Evolutionary conservation across 163 green algal genomes (phyloP), one percentile per base, ranked within the genome.

Genomic region (Chlorella variabilis): DNA sequence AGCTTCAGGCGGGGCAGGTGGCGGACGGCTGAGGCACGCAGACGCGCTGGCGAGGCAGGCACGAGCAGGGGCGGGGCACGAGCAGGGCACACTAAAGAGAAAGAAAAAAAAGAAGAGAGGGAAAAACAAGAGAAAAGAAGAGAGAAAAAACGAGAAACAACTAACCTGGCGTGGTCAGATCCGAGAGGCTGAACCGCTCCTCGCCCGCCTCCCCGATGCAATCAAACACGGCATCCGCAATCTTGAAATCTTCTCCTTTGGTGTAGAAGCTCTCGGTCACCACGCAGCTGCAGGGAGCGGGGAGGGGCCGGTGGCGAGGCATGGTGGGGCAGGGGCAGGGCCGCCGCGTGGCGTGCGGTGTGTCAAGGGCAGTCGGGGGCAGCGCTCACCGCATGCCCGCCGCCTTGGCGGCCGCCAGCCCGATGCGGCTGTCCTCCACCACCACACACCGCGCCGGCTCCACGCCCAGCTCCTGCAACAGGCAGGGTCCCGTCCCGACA

Each of bases 221-320:
- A 81, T 96, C 91, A 81, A 93, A 94, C 45, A 98, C 90, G 0
- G 89, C 92, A 80, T 98, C 95, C 11, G 96, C 93, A 2, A 78
- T 87, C 0, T 36, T 71, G 68, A 99, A 99, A 85, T 98, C 92
- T 80, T 99, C 97, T 1, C 90, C 82, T 80, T 91, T 85, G 7
- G 96, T 99, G 91, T 99, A 99, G 74, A 91, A 94, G 70, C 88
- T 96, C 80, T 95, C 94, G 23, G 97, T 99, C 13, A 99, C 91
- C 25, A 99, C 82, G 76, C 93, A 98, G 42, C 90, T 93, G 85
- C 21, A 36, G 75, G 1, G 49, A 20, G 21, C 20, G 67, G 27
- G 20, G 54, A 15, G 54, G 54, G 45, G 45, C 45, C 11, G 45
- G 15, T 15, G 54, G 20, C 18, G 23, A 62, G 54, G 54, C 18